Percentiles rank a stretch among this genome's conserved stretches.
phyloP scores from a whole-genome alignment of 2,329 filamentous ascomycete species.

The Fusarium tjaetaba region DNA sequence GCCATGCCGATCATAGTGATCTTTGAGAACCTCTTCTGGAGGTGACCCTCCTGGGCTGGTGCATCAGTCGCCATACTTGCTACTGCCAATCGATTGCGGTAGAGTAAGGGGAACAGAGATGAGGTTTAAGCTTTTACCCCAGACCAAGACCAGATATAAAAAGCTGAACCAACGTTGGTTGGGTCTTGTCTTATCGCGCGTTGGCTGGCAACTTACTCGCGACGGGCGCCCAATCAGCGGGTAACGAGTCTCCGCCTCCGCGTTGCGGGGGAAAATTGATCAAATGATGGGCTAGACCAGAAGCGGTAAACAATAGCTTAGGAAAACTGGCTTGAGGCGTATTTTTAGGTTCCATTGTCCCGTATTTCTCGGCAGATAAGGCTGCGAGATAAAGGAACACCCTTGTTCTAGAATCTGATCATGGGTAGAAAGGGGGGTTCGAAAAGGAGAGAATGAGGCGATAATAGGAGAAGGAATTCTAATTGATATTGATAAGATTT shows the following conservation, averaged over 20 bases:
- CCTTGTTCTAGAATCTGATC: neutral
- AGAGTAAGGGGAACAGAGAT: neutral
- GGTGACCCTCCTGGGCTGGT: conserved; percentile 21
- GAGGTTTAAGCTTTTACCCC: neutral
- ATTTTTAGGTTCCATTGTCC: neutral
- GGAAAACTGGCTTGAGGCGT: conserved; percentile 18
- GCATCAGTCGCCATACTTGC: conserved; percentile 10
- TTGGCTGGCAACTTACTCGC: neutral
- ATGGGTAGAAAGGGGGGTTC: neutral
- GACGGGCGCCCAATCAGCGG: conserved; percentile 12
- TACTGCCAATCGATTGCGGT: neutral
- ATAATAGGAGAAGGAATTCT: neutral
- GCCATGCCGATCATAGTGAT: conserved; percentile 48
- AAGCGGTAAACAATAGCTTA: conserved; percentile 18
- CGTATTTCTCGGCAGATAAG: neutral
- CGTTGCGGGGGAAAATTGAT: conserved; percentile 20
- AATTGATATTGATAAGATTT: neutral
- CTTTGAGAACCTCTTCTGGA: conserved; percentile 39
- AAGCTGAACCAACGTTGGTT: neutral
- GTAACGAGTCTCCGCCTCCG: conserved; percentile 5
- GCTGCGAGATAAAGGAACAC: neutral
- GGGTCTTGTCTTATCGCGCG: neutral
- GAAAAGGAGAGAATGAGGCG: neutral
- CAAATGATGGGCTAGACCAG: conserved; percentile 5
- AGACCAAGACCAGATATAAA: conserved; percentile 4